Evolutionary conservation across 2,329 filamentous ascomycete genomes (phyloP).

Genomic region (Pestalotiopsis sp.): DNA sequence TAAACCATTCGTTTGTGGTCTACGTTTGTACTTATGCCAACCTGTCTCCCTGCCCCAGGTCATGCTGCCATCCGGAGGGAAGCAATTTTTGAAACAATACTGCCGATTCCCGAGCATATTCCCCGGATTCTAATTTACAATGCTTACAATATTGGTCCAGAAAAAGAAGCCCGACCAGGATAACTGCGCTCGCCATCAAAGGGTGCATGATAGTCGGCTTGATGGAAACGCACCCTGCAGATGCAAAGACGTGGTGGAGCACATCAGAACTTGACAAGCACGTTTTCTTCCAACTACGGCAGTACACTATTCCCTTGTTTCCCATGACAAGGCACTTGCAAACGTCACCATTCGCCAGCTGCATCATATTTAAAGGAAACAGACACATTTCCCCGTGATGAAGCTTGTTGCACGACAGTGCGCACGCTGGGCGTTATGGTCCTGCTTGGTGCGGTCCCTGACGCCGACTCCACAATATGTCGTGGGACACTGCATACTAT

Average conservation of each 20-base stretch:
- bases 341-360: not conserved
- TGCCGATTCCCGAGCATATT: not conserved
- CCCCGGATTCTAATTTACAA: not conserved
- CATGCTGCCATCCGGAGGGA: not conserved
- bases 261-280: not conserved
- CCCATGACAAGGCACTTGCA: not conserved
- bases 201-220: not conserved
- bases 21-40: not conserved
- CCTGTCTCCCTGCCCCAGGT: not conserved
- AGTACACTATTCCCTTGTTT: not conserved
- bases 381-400: not conserved
- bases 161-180: not conserved
- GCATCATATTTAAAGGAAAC: not conserved
- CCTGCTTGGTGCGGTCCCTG: not conserved
- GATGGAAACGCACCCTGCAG: not conserved
- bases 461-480: constrained; percentile 2
- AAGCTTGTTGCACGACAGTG: not conserved
- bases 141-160: not conserved
- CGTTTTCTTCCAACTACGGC: not conserved
- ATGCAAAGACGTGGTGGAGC: not conserved
- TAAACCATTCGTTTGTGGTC: not conserved
- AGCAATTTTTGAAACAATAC: not conserved
- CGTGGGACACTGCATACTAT: constrained; percentile 2
- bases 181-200: not conserved
- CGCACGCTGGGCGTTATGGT: too few relatives aligned